phyloP scores from a whole-genome alignment of 257 asterid species.

The Nicotiana paniculata region DNA sequence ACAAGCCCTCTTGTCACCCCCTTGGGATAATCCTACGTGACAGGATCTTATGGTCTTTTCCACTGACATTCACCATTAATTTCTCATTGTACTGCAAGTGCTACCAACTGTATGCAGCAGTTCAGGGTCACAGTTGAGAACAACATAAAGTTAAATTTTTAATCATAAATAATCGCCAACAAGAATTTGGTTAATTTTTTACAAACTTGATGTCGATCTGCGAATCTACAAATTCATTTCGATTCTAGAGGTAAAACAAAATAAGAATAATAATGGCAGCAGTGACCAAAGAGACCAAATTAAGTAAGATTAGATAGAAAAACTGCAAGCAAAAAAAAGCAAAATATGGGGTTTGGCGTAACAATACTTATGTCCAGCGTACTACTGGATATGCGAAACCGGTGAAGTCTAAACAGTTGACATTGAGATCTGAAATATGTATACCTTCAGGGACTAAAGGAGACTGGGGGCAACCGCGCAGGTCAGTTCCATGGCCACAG shows the following conservation, averaged over 20 bases:
- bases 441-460: slow-evolving; percentile 76
- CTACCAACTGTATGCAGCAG: neutral
- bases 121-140: neutral
- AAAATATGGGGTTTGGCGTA: neutral
- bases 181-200: too few relatives aligned
- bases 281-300: neutral
- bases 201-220: too few relatives aligned
- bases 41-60: neutral
- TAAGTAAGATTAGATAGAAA: neutral
- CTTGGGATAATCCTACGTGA: neutral
- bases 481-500: slow-evolving; percentile 94
- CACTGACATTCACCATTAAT: neutral
- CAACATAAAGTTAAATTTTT: neutral
- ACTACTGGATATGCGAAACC: neutral
- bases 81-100: neutral
- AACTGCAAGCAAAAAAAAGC: neutral
- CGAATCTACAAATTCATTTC: too few relatives aligned
- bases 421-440: neutral
- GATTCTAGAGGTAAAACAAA: slow-evolving; percentile 1
- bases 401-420: neutral
- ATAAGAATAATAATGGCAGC: neutral
- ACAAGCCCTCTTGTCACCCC: neutral
- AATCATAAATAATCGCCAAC: too few relatives aligned
- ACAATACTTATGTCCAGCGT: neutral
- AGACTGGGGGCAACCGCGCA: slow-evolving; percentile 97